These are phyloP conservation scores for Vinca minor DNA, from an alignment of 257 asterid genomes.

Conservation along the genomic window DNA sequence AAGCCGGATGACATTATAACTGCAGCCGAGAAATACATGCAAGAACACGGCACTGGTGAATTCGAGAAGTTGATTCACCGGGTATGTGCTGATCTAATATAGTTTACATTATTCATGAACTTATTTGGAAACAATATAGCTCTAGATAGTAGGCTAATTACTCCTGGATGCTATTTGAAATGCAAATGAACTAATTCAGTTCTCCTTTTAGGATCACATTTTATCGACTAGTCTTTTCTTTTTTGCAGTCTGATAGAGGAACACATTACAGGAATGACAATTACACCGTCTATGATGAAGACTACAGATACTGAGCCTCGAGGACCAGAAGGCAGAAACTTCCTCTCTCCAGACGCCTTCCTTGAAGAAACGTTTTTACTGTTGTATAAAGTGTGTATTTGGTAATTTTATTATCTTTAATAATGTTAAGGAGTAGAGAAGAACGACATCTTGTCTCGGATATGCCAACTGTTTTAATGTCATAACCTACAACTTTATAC, in stretches of 20 bases:
- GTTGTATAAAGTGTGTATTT: constrained; percentile 32
- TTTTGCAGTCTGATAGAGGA: constrained; percentile 47
- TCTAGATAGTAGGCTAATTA: neutral
- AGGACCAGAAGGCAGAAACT: neutral
- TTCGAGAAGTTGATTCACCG: constrained; percentile 59
- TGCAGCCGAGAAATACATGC: constrained; percentile 68
- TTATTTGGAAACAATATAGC: neutral
- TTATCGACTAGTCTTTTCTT: neutral
- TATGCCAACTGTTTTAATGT: neutral
- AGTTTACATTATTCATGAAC: neutral
- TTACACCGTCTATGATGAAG: constrained; percentile 39
- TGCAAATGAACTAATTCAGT: no score
- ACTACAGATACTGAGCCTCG: constrained; percentile 36
- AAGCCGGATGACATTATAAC: constrained; percentile 74
- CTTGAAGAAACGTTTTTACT: constrained; percentile 9
- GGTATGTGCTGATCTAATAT: constrained; percentile 29
- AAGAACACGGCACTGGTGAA: constrained; percentile 61
- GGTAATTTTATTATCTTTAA: neutral
- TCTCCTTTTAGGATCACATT: no score
- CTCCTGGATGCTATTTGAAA: no score
- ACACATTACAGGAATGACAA: constrained; percentile 31
- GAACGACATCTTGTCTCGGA: no score
- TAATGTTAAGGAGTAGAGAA: neutral
- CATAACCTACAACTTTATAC: neutral
- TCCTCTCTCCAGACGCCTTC: constrained; percentile 1